Percentiles rank a stretch among this genome's conserved stretches.
Conservation (phyloP, 352 stramenopile species). For the Halophytophthora polymorphica region DNA sequence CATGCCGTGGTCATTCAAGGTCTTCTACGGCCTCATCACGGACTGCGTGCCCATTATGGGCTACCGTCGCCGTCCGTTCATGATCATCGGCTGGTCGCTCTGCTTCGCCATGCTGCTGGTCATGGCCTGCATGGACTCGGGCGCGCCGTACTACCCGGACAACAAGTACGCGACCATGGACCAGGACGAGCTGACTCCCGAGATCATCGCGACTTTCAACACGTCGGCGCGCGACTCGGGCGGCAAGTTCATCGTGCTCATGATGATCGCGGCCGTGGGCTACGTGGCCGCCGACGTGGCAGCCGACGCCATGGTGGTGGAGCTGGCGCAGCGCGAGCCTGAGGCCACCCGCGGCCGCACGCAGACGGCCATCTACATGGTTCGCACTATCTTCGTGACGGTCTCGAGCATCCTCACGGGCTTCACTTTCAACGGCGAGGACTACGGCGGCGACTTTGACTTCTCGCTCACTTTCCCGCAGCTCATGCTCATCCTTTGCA, state of each 20-base stretch:
- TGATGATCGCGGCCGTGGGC: constrained; percentile 43
- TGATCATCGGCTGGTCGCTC: constrained; percentile 48
- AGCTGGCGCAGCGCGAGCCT: constrained; percentile 33
- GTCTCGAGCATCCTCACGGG: constrained; percentile 34
- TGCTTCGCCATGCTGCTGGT: constrained; percentile 40
- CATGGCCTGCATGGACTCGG: constrained; percentile 33
- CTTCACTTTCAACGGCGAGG: constrained; percentile 43
- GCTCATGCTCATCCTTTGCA: constrained; percentile 36
- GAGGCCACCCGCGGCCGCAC: constrained; percentile 26
- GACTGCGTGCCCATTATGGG: constrained; percentile 48
- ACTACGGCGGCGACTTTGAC: constrained; percentile 47
- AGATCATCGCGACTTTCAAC: constrained; percentile 33
- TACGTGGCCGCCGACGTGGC: constrained; percentile 42
- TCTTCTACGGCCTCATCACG: constrained; percentile 47
- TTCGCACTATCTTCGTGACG: constrained; percentile 41
- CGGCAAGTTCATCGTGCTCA: constrained; percentile 45
- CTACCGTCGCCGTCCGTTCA: constrained; percentile 48
- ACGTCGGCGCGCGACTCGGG: constrained; percentile 21
- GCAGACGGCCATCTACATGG: constrained; percentile 34
- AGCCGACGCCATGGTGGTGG: constrained; percentile 45
- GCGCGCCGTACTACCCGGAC: constrained; percentile 43
- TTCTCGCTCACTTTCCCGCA: constrained; percentile 43
- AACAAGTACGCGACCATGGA: constrained; percentile 23
- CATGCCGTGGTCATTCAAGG: constrained; percentile 55
- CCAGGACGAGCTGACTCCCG: constrained; percentile 8